These are phyloP conservation scores for Biscogniauxia mediterranea DNA, from an alignment of 2,329 filamentous ascomycete species.

Conservation along the genomic window DNA sequence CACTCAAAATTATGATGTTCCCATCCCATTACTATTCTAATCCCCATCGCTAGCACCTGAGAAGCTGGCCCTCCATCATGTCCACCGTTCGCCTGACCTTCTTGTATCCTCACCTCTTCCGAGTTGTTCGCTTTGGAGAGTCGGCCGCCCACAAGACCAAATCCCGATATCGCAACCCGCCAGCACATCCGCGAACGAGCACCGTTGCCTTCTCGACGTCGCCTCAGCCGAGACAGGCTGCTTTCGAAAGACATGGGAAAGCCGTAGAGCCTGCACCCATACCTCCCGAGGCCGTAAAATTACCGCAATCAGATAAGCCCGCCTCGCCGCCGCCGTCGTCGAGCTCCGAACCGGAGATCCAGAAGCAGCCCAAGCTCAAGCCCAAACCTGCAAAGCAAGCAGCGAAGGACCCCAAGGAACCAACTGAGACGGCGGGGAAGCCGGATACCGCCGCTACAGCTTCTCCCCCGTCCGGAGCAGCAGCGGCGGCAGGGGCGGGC, in stretches of 20 bases:
- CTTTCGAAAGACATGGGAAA: slow-evolving; percentile 59
- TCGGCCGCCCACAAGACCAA: slow-evolving; percentile 43
- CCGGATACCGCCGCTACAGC: slow-evolving; percentile 9
- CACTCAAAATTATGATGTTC: slow-evolving; percentile 11
- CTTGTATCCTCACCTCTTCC: slow-evolving; percentile 66
- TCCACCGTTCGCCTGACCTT: slow-evolving; percentile 63
- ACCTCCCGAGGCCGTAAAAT: slow-evolving; percentile 29
- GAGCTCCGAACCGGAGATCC: slow-evolving; percentile 10
- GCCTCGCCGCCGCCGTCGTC: slow-evolving; percentile 8
- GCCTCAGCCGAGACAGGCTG: slow-evolving; percentile 37
- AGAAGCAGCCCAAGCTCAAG: slow-evolving; percentile 7
- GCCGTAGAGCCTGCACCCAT: slow-evolving; percentile 53
- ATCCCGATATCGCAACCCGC: slow-evolving; percentile 34
- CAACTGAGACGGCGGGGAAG: slow-evolving; percentile 8
- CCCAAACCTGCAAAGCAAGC: slow-evolving; percentile 11
- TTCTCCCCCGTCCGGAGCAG: slow-evolving; percentile 3
- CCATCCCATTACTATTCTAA: slow-evolving; percentile 2
- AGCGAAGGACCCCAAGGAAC: slow-evolving; percentile 12
- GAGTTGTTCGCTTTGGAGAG: slow-evolving; percentile 48
- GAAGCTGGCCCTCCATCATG: slow-evolving; percentile 43
- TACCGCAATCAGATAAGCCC: slow-evolving; percentile 22
- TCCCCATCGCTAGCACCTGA: slow-evolving; percentile 4
- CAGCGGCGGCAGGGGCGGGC: neutral
- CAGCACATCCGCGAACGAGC: slow-evolving; percentile 27
- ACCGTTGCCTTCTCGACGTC: slow-evolving; percentile 39